Evolutionary conservation across 768 basidiomycete species (phyloP).

Genomic region (Lentinula raphanica): DNA sequence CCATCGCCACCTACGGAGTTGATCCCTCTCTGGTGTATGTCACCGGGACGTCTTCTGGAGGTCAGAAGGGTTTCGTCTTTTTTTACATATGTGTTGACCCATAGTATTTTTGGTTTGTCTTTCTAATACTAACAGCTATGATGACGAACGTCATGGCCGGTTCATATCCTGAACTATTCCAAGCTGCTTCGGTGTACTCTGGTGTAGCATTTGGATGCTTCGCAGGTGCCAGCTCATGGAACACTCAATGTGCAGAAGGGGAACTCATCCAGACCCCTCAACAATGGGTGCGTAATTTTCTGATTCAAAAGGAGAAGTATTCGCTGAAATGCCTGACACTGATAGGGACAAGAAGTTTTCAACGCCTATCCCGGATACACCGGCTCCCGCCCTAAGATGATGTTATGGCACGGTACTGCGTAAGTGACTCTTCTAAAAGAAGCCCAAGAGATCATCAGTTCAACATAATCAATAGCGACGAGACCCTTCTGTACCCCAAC

Average conservation of each 20-base stretch:
- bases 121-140: conserved; percentile 37
- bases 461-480: conserved; percentile 23
- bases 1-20: conserved; percentile 30
- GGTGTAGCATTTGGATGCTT: conserved; percentile 55
- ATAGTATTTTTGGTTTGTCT: background rate
- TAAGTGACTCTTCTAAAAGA: background rate
- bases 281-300: conserved; percentile 35
- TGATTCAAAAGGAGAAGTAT: background rate
- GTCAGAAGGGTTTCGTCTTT: conserved; percentile 9
- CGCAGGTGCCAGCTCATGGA: conserved; percentile 43
- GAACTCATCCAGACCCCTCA: conserved; percentile 36
- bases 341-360: conserved; percentile 39
- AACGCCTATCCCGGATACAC: conserved; percentile 49
- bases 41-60: conserved; percentile 30
- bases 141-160: conserved; percentile 54
- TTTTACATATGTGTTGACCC: background rate
- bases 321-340: background rate
- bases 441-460: background rate
- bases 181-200: conserved; percentile 42
- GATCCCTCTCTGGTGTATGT: background rate
- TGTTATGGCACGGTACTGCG: conserved; percentile 50
- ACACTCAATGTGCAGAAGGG: conserved; percentile 40
- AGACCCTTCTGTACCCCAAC: conserved; percentile 45
- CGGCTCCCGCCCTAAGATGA: conserved; percentile 41
- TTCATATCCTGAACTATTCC: conserved; percentile 49